These are phyloP conservation scores for Kwoniella sp. DNA, from an alignment of 768 basidiomycete genomes.

Conservation along the genomic window DNA sequence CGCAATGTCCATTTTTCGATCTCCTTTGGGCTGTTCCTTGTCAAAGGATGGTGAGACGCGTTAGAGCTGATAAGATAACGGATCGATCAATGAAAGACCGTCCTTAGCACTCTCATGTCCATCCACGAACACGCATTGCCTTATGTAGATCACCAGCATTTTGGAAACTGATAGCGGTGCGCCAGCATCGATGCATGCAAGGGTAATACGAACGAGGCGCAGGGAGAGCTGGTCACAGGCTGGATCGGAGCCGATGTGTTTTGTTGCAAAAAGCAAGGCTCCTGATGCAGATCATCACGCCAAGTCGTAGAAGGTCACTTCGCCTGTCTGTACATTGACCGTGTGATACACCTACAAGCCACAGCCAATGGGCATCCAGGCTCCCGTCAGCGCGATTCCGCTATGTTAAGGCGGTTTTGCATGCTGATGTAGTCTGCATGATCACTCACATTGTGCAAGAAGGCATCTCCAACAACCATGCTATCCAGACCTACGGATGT, in stretches of 20 bases:
- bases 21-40: neutral
- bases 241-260: no score
- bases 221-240: no score
- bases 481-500: neutral
- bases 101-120: no score
- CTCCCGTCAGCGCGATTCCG: no score
- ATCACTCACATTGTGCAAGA: slow-evolving; percentile 12
- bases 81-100: neutral
- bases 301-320: slow-evolving; percentile 17
- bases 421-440: neutral
- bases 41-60: slow-evolving; percentile 2
- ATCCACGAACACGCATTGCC: no score
- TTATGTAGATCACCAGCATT: no score
- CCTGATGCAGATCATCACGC: neutral
- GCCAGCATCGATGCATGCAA: no score
- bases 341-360: slow-evolving; percentile 6
- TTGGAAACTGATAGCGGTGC: no score
- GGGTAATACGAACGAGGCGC: no score
- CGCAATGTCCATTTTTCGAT: neutral
- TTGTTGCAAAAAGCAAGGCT: no score
- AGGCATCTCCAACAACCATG: slow-evolving; percentile 9
- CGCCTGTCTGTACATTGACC: slow-evolving; percentile 13
- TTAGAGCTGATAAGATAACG: slow-evolving; percentile 5
- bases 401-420: neutral
- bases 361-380: no score